Evolutionary conservation across 257 asterid species (phyloP).

Genomic region (Salvia miltiorrhiza): DNA sequence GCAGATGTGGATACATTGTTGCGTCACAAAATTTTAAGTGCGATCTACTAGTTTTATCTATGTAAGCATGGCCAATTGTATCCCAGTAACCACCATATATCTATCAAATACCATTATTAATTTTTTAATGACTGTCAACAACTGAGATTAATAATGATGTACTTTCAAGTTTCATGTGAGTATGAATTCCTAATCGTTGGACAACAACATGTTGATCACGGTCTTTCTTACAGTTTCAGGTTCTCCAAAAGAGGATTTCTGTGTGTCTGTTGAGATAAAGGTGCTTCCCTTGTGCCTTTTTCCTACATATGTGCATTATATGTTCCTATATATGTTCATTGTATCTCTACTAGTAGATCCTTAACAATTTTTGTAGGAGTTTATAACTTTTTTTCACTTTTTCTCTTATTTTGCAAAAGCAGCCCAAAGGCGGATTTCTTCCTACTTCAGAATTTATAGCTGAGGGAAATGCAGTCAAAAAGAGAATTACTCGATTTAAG

Average conservation of each 20-base stretch:
- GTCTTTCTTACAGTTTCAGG: conserved; percentile 43
- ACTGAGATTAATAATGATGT: conserved; percentile 1
- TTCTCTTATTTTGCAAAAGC: conserved; percentile 28
- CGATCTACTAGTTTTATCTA: background rate
- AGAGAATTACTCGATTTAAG: conserved; percentile 63
- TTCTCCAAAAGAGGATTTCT: conserved; percentile 42
- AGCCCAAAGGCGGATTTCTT: conserved; percentile 96
- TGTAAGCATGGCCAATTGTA: background rate
- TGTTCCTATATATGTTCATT: conserved; percentile 14
- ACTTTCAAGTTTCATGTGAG: background rate
- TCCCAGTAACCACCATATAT: background rate
- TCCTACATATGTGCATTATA: conserved; percentile 6
- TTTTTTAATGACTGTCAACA: background rate
- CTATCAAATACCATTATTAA: background rate
- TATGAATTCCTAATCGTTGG: conserved; percentile 7
- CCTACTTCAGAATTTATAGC: conserved; percentile 72
- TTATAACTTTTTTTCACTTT: conserved; percentile 8
- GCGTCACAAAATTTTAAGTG: background rate
- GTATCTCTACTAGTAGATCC: conserved; percentile 11
- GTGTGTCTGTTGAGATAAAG: conserved; percentile 86
- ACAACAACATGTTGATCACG: conserved; percentile 16
- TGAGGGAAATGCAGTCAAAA: conserved; percentile 64
- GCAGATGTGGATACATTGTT: background rate
- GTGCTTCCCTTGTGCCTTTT: conserved; percentile 35
- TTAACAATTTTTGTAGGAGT: conserved; percentile 4